phyloP scores from a whole-genome alignment of 2,329 filamentous ascomycete species.

The Paecilomyces sp. region DNA sequence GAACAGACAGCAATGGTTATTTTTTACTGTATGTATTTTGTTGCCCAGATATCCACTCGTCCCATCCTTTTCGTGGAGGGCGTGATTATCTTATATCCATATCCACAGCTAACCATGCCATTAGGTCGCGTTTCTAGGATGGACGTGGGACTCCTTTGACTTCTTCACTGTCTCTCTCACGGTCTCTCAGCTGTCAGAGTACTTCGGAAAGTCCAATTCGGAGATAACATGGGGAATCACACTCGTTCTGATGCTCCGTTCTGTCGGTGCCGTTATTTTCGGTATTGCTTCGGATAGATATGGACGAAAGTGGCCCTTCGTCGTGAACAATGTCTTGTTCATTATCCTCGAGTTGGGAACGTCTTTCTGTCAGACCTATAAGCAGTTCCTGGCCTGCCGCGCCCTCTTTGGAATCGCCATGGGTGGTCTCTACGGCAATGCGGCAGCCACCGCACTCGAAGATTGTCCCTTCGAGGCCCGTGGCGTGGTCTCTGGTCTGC shows the following conservation, averaged over 20 bases:
- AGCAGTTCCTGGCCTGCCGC: slow-evolving; percentile 52
- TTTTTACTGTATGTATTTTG: slow-evolving; percentile 37
- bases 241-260: slow-evolving; percentile 54
- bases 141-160: slow-evolving; percentile 52
- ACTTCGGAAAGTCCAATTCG: slow-evolving; percentile 47
- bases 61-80: not conserved
- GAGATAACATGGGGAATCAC: slow-evolving; percentile 56
- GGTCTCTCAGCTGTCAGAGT: slow-evolving; percentile 44
- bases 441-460: slow-evolving; percentile 55
- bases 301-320: slow-evolving; percentile 53
- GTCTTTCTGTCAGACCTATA: slow-evolving; percentile 52
- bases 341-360: slow-evolving; percentile 55
- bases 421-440: slow-evolving; percentile 57
- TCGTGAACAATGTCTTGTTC: slow-evolving; percentile 56
- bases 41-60: not conserved
- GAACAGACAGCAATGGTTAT: slow-evolving; percentile 51
- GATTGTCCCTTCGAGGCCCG: slow-evolving; percentile 53
- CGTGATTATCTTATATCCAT: not conserved
- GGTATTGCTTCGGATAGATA: slow-evolving; percentile 38
- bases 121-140: slow-evolving; percentile 38
- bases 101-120: not conserved
- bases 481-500: slow-evolving; percentile 54
- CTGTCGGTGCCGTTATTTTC: slow-evolving; percentile 52
- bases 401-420: slow-evolving; percentile 59
- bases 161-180: slow-evolving; percentile 57